Evolutionary conservation across 306 rosid genomes (phyloP), one percentile per base, ranked within the genome.

Genomic region (Cajanus cajan): DNA sequence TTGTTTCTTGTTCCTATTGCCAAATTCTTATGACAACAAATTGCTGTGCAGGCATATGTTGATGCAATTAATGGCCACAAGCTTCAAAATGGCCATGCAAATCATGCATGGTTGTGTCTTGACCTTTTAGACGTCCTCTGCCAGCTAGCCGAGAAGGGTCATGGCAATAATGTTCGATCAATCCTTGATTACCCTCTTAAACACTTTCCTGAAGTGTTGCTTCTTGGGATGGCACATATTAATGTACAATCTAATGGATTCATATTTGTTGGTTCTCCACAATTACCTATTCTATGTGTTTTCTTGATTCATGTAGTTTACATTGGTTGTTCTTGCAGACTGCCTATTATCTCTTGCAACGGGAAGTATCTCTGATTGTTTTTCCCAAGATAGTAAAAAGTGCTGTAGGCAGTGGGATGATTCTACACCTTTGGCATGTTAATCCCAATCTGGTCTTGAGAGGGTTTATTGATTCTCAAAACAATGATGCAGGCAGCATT

Each of bases 101-200:
- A 96, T 89, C 94, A 96, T 83, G 97, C 97, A 16, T 96, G 99
- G 99, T 76, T 87, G 82, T 90, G 96, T 72, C 87, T 96, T 71
- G 97, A 93, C 66, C 90, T 96, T 71, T 82, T 96, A 84, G 95
- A 89, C 39, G 87, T 88, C 61, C 82, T 96, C 40, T 96, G 99
- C 81, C 90, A 84, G 87, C 85, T 96, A 67, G 93, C 99, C 64
- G 99, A 96, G 90, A 89, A 87, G 85, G 99, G 99, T 80, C 92
- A 93, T 86, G 98, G 97, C 75, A 80, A 82, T 87, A 78, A 87
- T 58, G 97, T 93, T 83, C 92, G 93, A 72, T 82, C 90, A 13
- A 85, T 96, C 68, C 88, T 96, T 61, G 94, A 91, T 51, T 84
- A 86, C 87, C 98, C 99, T 73, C 94, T 96, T 41, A 89, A 90